These are phyloP conservation scores for Phellopilus nigrolimitatus DNA, from an alignment of 1,284 basidiomycete genomes.

Conservation along the genomic window DNA sequence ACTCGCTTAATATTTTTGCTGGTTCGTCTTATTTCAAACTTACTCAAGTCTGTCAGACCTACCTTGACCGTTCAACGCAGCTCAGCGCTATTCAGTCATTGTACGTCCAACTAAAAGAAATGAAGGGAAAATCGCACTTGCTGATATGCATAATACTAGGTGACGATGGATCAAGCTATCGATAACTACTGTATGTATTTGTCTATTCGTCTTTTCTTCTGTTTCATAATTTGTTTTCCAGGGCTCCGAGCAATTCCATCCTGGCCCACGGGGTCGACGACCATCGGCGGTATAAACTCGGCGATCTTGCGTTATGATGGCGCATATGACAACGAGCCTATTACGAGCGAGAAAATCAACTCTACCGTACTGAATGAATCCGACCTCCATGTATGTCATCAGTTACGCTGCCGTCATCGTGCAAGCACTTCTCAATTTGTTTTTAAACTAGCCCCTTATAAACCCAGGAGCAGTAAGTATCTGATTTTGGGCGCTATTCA, in stretches of 20 bases:
- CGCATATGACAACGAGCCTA: too few relatives aligned
- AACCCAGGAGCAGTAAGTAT: too few relatives aligned
- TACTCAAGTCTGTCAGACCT: not conserved
- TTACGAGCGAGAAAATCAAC: too few relatives aligned
- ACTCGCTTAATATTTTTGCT: conserved; percentile 16
- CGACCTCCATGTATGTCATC: too few relatives aligned
- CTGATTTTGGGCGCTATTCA: too few relatives aligned
- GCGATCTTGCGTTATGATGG: conserved; percentile 39
- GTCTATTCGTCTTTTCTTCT: not conserved
- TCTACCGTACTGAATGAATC: too few relatives aligned
- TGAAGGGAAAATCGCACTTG: too few relatives aligned
- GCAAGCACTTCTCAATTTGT: too few relatives aligned
- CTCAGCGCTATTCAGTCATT: conserved; percentile 36
- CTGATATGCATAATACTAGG: conserved; percentile 5
- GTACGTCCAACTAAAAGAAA: conserved; percentile 21
- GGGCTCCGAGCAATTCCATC: conserved; percentile 24
- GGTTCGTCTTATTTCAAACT: not conserved
- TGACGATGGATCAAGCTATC: conserved; percentile 19
- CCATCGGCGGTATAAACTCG: conserved; percentile 28
- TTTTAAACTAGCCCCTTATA: too few relatives aligned
- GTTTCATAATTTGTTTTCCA: not conserved
- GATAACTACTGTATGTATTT: conserved; percentile 38
- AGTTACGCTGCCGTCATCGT: too few relatives aligned
- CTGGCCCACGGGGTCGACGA: conserved; percentile 22
- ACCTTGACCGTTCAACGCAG: not conserved